Base-by-base conservation (phyloP, 331 rosid species). In the Spiraea crenata region DNA sequence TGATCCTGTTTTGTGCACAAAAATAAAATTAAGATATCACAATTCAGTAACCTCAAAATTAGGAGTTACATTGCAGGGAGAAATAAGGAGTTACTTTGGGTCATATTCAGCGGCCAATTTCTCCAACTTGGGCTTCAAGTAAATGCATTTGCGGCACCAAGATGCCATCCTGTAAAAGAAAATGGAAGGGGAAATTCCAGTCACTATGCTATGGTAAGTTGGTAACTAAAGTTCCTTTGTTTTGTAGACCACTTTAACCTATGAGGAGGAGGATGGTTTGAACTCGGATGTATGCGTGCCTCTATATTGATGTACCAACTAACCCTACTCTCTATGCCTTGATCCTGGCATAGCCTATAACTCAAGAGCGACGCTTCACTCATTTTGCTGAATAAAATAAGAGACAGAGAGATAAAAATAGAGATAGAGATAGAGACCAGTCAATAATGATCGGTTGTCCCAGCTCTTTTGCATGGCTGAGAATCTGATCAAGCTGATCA, bases 121-220 rank as follows among this genome's bases (percentile, higher is more conserved):
- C 85, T 93, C 99, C 81, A 91, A 72, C 72, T 89, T 93, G 20
- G 97, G 99, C 84, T 93, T 91, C 85, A 93, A 76, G 79, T 91
- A 91, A 11, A 93, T 91, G 85, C 99, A 93, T 78, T 93, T 91
- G 81, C 97, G 83, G 67, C 97, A 93, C 97, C 99, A 93, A 69
- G 88, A 42, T 69, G 99, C 96, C 99, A 93, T 91, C 99, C 99
- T 93, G 72, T 34, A 51, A 58, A 19, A 61, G 39, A 19, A 38
- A 37, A 69, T 1, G 35, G 10, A 48, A 2, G 15, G 3, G 11
- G 12, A 63, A 14, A 14, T 9, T 20, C 4, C 4, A 25, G 31
- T 25, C 31, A 25, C 31, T 25, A 25, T 25, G 31, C 31, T 25
- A 25, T 25, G 31, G 4, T 10, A 45, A 45, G 12, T 45, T 45